These are phyloP conservation scores for Spatholobus suberectus DNA, from an alignment of 306 rosid species.

Conservation along the genomic window DNA sequence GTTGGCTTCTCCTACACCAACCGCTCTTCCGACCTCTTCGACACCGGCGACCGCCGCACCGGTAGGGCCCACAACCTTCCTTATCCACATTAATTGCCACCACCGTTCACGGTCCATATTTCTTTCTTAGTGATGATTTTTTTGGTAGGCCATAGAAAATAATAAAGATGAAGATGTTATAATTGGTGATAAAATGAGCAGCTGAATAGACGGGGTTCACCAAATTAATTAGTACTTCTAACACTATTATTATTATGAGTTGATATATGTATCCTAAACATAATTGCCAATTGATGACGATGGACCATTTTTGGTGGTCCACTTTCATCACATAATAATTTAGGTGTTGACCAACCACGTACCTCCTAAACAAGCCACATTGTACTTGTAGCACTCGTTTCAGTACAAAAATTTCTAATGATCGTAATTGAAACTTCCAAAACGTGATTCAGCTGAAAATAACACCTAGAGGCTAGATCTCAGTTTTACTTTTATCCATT, in stretches of 20 bases:
- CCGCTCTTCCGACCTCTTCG: slow-evolving; percentile 71
- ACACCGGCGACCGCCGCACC: slow-evolving; percentile 90
- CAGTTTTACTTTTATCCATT: slow-evolving; percentile 10
- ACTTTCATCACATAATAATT: slow-evolving; percentile 32
- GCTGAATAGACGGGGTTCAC: slow-evolving; percentile 37
- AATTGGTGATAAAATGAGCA: slow-evolving; percentile 7
- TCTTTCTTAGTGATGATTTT: slow-evolving; percentile 31
- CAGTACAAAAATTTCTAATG: background rate
- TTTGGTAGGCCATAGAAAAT: slow-evolving; percentile 51
- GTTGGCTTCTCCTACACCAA: slow-evolving; percentile 95
- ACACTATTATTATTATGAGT: slow-evolving; percentile 15
- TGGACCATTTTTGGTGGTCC: slow-evolving; percentile 44
- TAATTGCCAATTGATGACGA: slow-evolving; percentile 40
- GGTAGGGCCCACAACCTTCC: slow-evolving; percentile 52
- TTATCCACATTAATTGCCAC: background rate
- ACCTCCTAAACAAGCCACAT: slow-evolving; percentile 30
- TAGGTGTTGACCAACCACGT: slow-evolving; percentile 33
- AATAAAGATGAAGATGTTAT: slow-evolving; percentile 33
- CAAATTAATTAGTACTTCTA: slow-evolving; percentile 20
- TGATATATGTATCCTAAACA: slow-evolving; percentile 17
- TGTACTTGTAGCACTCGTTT: slow-evolving; percentile 40
- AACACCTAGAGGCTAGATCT: slow-evolving; percentile 2
- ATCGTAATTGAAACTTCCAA: slow-evolving; percentile 32
- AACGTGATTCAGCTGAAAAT: slow-evolving; percentile 22
- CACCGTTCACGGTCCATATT: slow-evolving; percentile 22